A percentile compares a stretch with the other conserved stretches of the same genome.
Evolutionary conservation across 257 asterid species (phyloP).

Genomic region (Linderniella brevidens): DNA sequence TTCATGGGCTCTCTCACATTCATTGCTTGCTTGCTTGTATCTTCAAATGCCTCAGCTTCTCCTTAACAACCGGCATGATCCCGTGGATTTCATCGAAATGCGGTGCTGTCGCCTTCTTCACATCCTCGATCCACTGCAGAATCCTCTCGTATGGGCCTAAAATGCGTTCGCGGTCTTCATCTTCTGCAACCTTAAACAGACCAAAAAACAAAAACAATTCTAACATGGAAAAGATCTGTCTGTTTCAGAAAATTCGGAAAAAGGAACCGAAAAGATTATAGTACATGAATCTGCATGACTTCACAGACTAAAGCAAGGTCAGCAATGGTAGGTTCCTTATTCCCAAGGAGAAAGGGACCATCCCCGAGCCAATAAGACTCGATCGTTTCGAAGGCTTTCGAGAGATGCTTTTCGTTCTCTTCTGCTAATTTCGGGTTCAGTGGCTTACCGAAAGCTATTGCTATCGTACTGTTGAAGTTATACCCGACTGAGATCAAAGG

Average conservation of each 20-base stretch:
- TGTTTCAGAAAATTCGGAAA: not conserved
- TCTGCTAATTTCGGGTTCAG: conserved; percentile 55
- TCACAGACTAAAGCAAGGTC: conserved; percentile 78
- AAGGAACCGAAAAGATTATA: not conserved
- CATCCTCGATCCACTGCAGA: conserved; percentile 42
- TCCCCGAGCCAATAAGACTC: conserved; percentile 62
- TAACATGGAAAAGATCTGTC: too few species aligned
- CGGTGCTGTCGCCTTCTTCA: conserved; percentile 39
- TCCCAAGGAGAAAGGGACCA: conserved; percentile 52
- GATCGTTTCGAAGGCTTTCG: conserved; percentile 33
- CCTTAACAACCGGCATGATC: conserved; percentile 28
- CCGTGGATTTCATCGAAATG: conserved; percentile 56
- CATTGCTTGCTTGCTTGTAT: not conserved
- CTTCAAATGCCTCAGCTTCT: conserved; percentile 18
- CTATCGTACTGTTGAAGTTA: conserved; percentile 24
- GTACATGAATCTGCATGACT: conserved; percentile 64
- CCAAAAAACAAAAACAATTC: conserved; percentile 1
- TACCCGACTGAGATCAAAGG: conserved; percentile 26
- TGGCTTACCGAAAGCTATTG: conserved; percentile 32
- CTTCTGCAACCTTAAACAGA: conserved; percentile 28
- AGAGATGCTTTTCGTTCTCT: conserved; percentile 39
- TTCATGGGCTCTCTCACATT: not conserved
- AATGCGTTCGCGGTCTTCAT: conserved; percentile 30
- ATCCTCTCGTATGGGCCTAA: conserved; percentile 39
- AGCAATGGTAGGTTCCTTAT: conserved; percentile 61